Evolutionary conservation across 2,329 filamentous ascomycete species (phyloP), one percentile per base, ranked within the genome.

Genomic region (Aspergillus viridinutans): DNA sequence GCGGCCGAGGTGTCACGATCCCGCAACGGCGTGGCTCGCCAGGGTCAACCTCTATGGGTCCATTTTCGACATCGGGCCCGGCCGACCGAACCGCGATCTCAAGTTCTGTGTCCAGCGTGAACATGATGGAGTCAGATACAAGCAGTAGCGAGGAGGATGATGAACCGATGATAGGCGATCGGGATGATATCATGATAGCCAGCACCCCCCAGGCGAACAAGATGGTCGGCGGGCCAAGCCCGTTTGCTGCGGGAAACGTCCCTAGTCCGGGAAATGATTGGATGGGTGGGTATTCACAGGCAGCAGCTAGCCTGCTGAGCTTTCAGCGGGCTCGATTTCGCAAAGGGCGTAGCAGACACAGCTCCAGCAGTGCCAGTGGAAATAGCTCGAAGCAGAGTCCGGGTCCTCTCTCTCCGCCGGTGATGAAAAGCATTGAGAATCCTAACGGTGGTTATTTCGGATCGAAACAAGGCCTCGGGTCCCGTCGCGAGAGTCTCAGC

Each of bases 401-500:
- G 72, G 86, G 87, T 0, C 90, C 90, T 10, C 86, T 85, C 56
- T 96, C 92, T 17, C 92, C 93, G 9, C 90, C 92, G 1, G 78
- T 84, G 0, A 76, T 78, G 62, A 79, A 81, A 60, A 83, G 80
- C 52, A 79, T 82, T 25, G 82, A 86, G 58, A 78, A 76, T 47
- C 74, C 76, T 4, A 74, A 72, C 38, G 78, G 76, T 52, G 80
- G 81, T 12, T 85, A 83, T 66, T 85, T 87, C 68, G 78, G 77
- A 2, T 74, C 76, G 5, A 77, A 78, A 56, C 76, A 77, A 53
- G 79, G 71, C 53, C 72, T 78, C 7, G 73, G 80, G 45, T 82
- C 88, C 8, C 83, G 93, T 48, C 83, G 93, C 47, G 92, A 97
- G 73, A 96, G 91, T 72, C 86, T 97, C 58, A 95, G 90, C 63